phyloP scores from a whole-genome alignment of 2,329 filamentous ascomycete genomes.

The Didymellaceae sp. region DNA sequence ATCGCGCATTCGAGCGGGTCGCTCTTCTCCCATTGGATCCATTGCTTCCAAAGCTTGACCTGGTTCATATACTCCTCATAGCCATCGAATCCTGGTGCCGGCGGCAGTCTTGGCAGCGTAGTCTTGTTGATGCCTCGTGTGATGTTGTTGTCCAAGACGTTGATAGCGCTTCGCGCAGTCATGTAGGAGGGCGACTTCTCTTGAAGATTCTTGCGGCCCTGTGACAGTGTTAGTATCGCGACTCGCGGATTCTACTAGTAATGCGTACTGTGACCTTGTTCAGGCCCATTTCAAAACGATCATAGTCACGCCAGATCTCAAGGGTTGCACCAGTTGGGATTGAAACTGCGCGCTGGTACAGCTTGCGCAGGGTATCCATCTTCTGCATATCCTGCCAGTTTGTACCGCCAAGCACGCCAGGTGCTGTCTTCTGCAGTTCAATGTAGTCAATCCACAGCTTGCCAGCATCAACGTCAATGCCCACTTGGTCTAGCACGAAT shows the following conservation, averaged over 20 bases:
- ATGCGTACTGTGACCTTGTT: slow-evolving; percentile 82
- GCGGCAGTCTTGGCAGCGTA: slow-evolving; percentile 81
- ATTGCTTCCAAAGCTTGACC: slow-evolving; percentile 87
- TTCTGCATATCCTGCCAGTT: slow-evolving; percentile 98
- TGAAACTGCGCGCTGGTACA: slow-evolving; percentile 87
- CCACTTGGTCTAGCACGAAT: slow-evolving; percentile 87
- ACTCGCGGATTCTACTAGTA: not conserved
- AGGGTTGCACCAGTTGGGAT: slow-evolving; percentile 86
- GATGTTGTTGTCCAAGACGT: slow-evolving; percentile 90
- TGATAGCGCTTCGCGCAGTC: slow-evolving; percentile 91
- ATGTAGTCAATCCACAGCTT: slow-evolving; percentile 94
- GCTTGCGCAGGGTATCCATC: slow-evolving; percentile 90
- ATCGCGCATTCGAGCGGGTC: slow-evolving; percentile 86
- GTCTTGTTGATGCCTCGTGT: slow-evolving; percentile 77
- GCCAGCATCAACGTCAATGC: slow-evolving; percentile 88
- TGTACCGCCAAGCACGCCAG: slow-evolving; percentile 82
- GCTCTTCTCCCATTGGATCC: slow-evolving; percentile 94
- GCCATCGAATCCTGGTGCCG: slow-evolving; percentile 84
- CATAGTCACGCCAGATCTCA: slow-evolving; percentile 94
- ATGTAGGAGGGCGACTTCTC: slow-evolving; percentile 94
- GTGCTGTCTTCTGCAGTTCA: slow-evolving; percentile 86
- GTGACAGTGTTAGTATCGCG: slow-evolving; percentile 25
- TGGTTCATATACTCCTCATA: slow-evolving; percentile 84
- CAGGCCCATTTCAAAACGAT: slow-evolving; percentile 90
- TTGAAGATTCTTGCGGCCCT: slow-evolving; percentile 93